Conservation (phyloP, 1,284 basidiomycete genomes). For the Meripilus lineatus region DNA sequence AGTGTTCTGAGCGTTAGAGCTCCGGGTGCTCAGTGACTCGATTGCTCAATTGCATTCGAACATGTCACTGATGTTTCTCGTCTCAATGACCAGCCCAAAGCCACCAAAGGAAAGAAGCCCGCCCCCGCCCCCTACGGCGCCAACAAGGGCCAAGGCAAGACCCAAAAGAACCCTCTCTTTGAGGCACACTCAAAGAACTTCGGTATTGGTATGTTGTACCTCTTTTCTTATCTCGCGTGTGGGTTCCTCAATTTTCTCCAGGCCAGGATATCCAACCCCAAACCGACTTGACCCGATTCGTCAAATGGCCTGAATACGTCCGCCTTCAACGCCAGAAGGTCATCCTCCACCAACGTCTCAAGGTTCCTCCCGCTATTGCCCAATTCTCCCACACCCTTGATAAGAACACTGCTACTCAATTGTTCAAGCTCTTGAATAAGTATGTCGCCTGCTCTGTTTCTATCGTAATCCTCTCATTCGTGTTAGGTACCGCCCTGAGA, state of each 20-base stretch:
- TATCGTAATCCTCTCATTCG: background rate
- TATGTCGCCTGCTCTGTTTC: slow-evolving; percentile 28
- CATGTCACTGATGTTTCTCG: slow-evolving; percentile 55
- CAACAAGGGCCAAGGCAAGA: slow-evolving; percentile 64
- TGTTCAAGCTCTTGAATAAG: slow-evolving; percentile 99
- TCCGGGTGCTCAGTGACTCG: slow-evolving; percentile 48
- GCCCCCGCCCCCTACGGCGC: slow-evolving; percentile 59
- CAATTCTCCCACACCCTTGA: slow-evolving; percentile 98
- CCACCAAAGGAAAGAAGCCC: slow-evolving; percentile 74
- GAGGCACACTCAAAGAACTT: slow-evolving; percentile 90
- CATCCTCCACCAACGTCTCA: slow-evolving; percentile 96
- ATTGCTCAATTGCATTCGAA: slow-evolving; percentile 27
- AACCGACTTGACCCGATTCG: slow-evolving; percentile 94
- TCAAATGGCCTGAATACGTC: slow-evolving; percentile 99
- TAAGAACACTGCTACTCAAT: slow-evolving; percentile 98
- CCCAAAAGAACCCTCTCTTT: slow-evolving; percentile 94
- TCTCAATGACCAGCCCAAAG: slow-evolving; percentile 90
- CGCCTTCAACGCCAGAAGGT: slow-evolving; percentile 98
- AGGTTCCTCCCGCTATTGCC: slow-evolving; percentile 97
- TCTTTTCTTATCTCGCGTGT: background rate
- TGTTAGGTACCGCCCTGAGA: slow-evolving; percentile 74
- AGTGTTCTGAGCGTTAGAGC: slow-evolving; percentile 52
- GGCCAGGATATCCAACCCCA: slow-evolving; percentile 93
- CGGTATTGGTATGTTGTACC: slow-evolving; percentile 77
- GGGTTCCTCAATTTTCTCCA: slow-evolving; percentile 25